A percentile compares a stretch with the other conserved stretches of the same genome.
These are phyloP conservation scores for Coprinellus micaceus DNA, from an alignment of 768 basidiomycete species.

Conservation along the genomic window DNA sequence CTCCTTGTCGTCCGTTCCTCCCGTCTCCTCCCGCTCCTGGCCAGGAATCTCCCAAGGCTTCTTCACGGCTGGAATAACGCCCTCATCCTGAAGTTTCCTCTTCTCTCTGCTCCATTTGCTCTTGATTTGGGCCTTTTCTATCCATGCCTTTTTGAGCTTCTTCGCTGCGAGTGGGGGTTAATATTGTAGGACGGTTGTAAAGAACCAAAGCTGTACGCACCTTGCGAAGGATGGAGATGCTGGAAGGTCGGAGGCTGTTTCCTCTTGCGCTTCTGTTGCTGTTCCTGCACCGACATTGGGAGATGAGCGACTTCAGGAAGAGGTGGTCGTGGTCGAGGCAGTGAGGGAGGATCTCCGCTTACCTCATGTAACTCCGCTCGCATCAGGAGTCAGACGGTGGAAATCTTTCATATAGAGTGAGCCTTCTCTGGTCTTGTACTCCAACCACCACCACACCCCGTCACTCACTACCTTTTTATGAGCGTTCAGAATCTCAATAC, in stretches of 20 bases:
- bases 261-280: constrained; percentile 29
- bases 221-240: constrained; percentile 57
- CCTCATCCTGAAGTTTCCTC: constrained; percentile 35
- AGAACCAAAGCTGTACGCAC: constrained; percentile 29
- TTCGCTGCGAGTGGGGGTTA: constrained; percentile 54
- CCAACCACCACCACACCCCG: constrained; percentile 31
- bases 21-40: constrained; percentile 1
- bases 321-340: constrained; percentile 3
- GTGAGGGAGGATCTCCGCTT: constrained; percentile 15
- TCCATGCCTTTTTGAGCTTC: constrained; percentile 77
- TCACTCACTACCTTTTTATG: constrained; percentile 69
- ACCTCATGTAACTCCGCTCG: constrained; percentile 23
- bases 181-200: too few relatives aligned
- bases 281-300: constrained; percentile 20
- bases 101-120: constrained; percentile 76
- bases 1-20: not conserved
- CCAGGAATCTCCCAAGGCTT: constrained; percentile 17
- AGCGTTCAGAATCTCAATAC: constrained; percentile 89
- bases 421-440: constrained; percentile 23
- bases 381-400: constrained; percentile 5
- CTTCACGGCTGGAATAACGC: constrained; percentile 14
- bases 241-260: constrained; percentile 70
- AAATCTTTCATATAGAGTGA: constrained; percentile 19
- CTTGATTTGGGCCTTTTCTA: constrained; percentile 72
- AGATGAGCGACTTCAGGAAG: constrained; percentile 14